Percentiles rank a stretch among this genome's conserved stretches.
phyloP scores from a whole-genome alignment of 371 early-diverging fungal species.

The Cokeromyces recurvatus region DNA sequence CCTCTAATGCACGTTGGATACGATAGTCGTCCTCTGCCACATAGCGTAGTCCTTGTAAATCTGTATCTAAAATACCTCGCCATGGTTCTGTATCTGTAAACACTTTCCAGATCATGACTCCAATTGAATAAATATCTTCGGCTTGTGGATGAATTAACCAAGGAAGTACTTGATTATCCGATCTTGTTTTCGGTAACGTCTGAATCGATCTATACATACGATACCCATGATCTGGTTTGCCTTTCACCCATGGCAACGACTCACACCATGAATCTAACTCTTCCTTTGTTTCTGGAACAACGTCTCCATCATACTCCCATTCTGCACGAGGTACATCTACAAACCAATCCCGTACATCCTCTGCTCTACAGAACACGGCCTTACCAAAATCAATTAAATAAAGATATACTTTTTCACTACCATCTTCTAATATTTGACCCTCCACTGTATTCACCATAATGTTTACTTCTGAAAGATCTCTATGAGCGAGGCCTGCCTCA shows the following conservation, averaged over 20 bases:
- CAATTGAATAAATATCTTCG: constrained; percentile 63
- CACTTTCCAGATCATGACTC: constrained; percentile 63
- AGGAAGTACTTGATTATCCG: constrained; percentile 45
- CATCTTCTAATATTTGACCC: constrained; percentile 43
- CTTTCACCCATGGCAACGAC: constrained; percentile 50
- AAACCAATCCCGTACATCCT: constrained; percentile 57
- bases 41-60: constrained; percentile 57
- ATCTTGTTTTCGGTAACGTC: constrained; percentile 55
- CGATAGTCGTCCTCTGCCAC: constrained; percentile 55
- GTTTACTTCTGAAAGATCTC: constrained; percentile 66
- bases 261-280: constrained; percentile 48
- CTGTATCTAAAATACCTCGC: constrained; percentile 62
- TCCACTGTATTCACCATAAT: constrained; percentile 59
- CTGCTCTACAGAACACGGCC: constrained; percentile 50
- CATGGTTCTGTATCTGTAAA: constrained; percentile 66
- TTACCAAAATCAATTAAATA: constrained; percentile 68
- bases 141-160: constrained; percentile 57
- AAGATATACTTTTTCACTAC: constrained; percentile 43
- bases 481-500: constrained; percentile 57
- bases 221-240: constrained; percentile 62
- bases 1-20: constrained; percentile 51
- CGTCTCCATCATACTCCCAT: constrained; percentile 42
- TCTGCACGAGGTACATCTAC: constrained; percentile 41
- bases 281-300: constrained; percentile 41
- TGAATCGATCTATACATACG: constrained; percentile 60